A percentile compares a stretch with the other conserved stretches of the same genome.
phyloP scores from a whole-genome alignment of 345 rosid genomes.

The Hirschfeldia incana region DNA sequence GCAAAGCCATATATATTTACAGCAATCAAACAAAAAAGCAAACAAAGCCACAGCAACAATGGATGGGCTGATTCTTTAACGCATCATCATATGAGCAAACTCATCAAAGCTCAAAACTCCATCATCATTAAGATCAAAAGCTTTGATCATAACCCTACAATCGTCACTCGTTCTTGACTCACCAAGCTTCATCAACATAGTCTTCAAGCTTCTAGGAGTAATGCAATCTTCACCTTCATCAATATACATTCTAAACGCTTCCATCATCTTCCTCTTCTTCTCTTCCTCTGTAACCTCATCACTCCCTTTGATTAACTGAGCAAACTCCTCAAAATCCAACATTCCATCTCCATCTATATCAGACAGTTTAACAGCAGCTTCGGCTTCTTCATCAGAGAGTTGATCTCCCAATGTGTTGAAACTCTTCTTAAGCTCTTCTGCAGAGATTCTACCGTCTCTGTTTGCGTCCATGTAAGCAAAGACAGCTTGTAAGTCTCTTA shows the following conservation, averaged over 20 bases:
- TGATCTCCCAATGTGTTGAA: conserved; percentile 48
- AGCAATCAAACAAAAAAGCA: background rate
- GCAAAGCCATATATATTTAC: conserved; percentile 14
- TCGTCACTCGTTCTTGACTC: conserved; percentile 51
- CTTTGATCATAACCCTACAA: conserved; percentile 57
- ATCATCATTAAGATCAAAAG: conserved; percentile 68
- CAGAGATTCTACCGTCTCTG: conserved; percentile 59
- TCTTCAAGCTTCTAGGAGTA: conserved; percentile 57
- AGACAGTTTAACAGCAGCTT: conserved; percentile 46
- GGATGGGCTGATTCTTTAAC: conserved; percentile 12
- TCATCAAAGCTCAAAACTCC: conserved; percentile 69
- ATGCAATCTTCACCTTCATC: conserved; percentile 55
- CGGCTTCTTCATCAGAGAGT: conserved; percentile 55
- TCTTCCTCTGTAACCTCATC: conserved; percentile 46
- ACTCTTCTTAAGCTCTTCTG: conserved; percentile 54
- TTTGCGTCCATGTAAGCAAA: conserved; percentile 62
- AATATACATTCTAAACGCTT: conserved; percentile 62
- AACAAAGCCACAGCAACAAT: background rate
- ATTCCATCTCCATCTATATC: conserved; percentile 68
- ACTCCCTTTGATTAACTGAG: conserved; percentile 46
- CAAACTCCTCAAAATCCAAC: conserved; percentile 59
- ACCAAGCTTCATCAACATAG: conserved; percentile 58
- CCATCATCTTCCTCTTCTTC: conserved; percentile 44
- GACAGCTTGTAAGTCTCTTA: conserved; percentile 40
- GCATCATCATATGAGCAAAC: conserved; percentile 61